phyloP scores from a whole-genome alignment of 2,329 filamentous ascomycete genomes.

The Trichoderma koningii region DNA sequence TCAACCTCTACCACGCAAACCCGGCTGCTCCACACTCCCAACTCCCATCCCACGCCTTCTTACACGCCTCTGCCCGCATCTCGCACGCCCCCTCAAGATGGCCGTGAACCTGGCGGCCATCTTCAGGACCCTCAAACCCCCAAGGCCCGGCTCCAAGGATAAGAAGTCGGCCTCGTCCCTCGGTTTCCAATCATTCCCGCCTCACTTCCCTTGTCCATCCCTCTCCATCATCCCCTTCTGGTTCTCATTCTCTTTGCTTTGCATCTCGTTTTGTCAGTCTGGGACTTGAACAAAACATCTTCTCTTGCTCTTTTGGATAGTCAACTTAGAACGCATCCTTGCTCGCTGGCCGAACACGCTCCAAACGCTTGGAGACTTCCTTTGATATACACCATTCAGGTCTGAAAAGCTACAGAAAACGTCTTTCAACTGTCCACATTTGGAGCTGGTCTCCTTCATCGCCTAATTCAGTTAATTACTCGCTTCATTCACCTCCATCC shows the following conservation, averaged over 20 bases:
- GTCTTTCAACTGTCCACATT: neutral
- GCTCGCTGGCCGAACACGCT: constrained; percentile 20
- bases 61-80: constrained; percentile 2
- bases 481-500: neutral
- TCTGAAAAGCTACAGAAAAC: neutral
- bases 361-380: constrained; percentile 13
- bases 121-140: constrained; percentile 17
- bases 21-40: neutral
- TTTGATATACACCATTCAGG: neutral
- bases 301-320: constrained; percentile 4
- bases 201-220: constrained; percentile 17
- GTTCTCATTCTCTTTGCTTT: neutral
- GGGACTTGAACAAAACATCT: neutral
- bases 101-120: constrained; percentile 11
- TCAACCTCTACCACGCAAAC: neutral
- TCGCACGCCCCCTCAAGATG: constrained; percentile 9
- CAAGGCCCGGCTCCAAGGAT: constrained; percentile 30
- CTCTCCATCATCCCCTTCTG: constrained; percentile 21
- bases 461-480: constrained; percentile 13
- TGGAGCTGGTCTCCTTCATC: constrained; percentile 32
- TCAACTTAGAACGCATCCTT: constrained; percentile 13
- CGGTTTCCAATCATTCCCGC: constrained; percentile 33
- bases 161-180: constrained; percentile 37
- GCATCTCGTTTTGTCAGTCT: constrained; percentile 1
- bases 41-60: neutral